Conservation (phyloP, 1,284 basidiomycete species). For the Kalmanozyma brasiliensis region DNA sequence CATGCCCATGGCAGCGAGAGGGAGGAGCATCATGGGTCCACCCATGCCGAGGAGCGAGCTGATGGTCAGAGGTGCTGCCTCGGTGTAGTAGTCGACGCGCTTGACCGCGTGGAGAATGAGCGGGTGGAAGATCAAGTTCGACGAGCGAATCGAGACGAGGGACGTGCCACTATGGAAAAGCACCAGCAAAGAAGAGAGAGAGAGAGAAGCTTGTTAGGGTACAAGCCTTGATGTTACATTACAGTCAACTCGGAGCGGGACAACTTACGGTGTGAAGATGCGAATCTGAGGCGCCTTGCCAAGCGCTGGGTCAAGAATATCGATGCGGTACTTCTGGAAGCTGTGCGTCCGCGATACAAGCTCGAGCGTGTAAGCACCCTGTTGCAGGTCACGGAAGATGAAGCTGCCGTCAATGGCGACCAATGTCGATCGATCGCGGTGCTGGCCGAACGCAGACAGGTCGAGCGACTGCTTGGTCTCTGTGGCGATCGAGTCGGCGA, state of each 20-base stretch:
- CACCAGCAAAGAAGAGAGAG: no score
- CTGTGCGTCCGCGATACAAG: conserved; percentile 34
- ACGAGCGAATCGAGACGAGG: conserved; percentile 25
- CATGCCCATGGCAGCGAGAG: conserved; percentile 38
- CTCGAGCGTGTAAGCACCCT: conserved; percentile 48
- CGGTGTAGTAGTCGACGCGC: conserved; percentile 44
- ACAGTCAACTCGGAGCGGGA: no score
- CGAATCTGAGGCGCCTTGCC: conserved; percentile 44
- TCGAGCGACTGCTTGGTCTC: conserved; percentile 2
- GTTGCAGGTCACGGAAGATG: conserved; percentile 45
- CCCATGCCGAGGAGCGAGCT: conserved; percentile 45
- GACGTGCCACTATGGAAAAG: conserved; percentile 31
- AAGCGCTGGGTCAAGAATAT: conserved; percentile 20
- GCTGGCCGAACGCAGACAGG: conserved; percentile 27
- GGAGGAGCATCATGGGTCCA: conserved; percentile 46
- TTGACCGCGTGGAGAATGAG: conserved; percentile 43
- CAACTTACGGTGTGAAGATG: conserved; percentile 42
- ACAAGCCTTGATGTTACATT: no score
- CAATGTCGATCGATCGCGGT: conserved; percentile 36
- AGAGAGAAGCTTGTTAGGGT: neutral
- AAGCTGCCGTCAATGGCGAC: conserved; percentile 46
- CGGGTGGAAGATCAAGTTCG: conserved; percentile 37
- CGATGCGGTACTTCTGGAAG: conserved; percentile 49
- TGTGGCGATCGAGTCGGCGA: neutral
- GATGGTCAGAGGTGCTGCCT: conserved; percentile 38